A percentile compares a stretch with the other conserved stretches of the same genome.
phyloP scores from a whole-genome alignment of 192 early-diverging fungal species.

The Gonapodya sp. region DNA sequence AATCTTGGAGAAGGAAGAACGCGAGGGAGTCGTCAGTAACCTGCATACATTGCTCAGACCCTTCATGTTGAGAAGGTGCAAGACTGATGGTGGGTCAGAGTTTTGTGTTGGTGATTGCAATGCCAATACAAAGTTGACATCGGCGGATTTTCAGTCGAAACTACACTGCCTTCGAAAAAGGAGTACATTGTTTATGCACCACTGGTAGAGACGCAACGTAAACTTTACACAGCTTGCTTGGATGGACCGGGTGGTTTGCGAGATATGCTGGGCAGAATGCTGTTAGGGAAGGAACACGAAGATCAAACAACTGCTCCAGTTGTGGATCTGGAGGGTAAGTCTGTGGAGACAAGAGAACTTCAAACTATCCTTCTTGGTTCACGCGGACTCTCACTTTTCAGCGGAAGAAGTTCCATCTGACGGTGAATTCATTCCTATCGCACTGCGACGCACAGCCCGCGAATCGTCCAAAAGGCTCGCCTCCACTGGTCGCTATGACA shows the following conservation, averaged over 20 bases:
- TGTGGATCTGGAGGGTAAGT: too few relatives aligned
- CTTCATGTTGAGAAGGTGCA: constrained; percentile 85
- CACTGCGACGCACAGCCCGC: background rate
- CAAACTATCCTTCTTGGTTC: too few relatives aligned
- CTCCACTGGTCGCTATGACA: background rate
- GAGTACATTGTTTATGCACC: constrained; percentile 53
- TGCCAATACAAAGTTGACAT: background rate
- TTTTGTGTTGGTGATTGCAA: background rate
- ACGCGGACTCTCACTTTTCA: too few relatives aligned
- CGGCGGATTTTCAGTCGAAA: constrained; percentile 59
- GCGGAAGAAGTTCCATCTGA: background rate
- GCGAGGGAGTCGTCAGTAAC: constrained; percentile 42
- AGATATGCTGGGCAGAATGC: constrained; percentile 5
- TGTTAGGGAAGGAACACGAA: background rate
- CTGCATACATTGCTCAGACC: constrained; percentile 83
- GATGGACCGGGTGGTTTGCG: constrained; percentile 19
- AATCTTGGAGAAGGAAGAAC: constrained; percentile 38
- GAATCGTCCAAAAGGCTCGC: background rate
- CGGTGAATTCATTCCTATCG: constrained; percentile 44
- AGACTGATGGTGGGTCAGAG: constrained; percentile 57
- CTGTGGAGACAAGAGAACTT: too few relatives aligned
- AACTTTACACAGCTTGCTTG: constrained; percentile 32
- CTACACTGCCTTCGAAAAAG: constrained; percentile 78
- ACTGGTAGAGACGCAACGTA: constrained; percentile 26
- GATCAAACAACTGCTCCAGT: too few relatives aligned